Base-by-base conservation (phyloP, 208 protist species). In the Kentomonas sorsogonicus region DNA sequence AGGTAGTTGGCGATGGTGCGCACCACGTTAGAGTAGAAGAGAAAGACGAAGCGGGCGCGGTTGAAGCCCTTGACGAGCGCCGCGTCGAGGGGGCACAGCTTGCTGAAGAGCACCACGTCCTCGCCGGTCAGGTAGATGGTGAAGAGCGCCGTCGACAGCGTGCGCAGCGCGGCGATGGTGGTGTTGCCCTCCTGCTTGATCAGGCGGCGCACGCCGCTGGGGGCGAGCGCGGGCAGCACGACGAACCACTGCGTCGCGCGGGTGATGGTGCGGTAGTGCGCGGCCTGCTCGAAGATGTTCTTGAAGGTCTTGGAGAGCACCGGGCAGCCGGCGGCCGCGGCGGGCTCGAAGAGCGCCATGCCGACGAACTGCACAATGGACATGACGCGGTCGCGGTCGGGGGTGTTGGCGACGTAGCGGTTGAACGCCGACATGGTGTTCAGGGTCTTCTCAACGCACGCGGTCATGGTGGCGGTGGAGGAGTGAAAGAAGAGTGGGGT, bases 21-120 rank as follows among this genome's bases (percentile, higher is more conserved):
- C n/a, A 60, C 55, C 16, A 93, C 48, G 61, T 89, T 93, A n/a
- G 79, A 91, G 63, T 74, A 93, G 69, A 93, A 93, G 54, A 93
- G 65, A 63, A 83, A 86, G 38, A 89, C 74, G 39, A 85, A 83
- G 45, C 82, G 78, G 29, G 91, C 65, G 62, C 78, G 74, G 56
- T 79, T 85, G 43, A 75, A 63, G 53, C 73, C 71, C 45, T 72
- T 69, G 27, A 61, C 75, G 22, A 77, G 41, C 0, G 23, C 53
- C 2, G 52, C 36, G 29, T 63, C 47, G 22, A 85, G 22, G 38
- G 87, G 83, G 40, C 72, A 66, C 39, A 69, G 43, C 60, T 77
- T 88, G 22, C 78, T 52, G 1, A 79, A 66, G n/a, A 93, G 53
- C 39, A 69, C 62, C n/a, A 87, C 52, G 72, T 91, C 83, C 67